Base-by-base conservation (phyloP, 176 grass and related monocot species). In the Stipa capillata region DNA sequence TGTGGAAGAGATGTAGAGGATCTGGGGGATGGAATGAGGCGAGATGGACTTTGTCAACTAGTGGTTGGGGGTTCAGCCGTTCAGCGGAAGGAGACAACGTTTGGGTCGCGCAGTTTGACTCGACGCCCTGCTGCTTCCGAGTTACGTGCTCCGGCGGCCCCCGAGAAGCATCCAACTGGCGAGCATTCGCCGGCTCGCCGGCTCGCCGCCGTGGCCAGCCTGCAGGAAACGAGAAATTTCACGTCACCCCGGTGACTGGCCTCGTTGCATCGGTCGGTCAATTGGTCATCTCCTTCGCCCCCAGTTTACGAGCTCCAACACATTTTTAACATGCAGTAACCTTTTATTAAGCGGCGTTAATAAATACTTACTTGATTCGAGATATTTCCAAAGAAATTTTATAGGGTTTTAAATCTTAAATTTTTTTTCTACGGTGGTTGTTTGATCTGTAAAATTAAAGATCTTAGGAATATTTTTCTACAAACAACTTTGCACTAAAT, bases 121-220 rank as follows among this genome's bases (percentile, higher is more conserved):
- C 4, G 51, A 4, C 80, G 1, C 8, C 16, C 7, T 1, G 50
- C 63, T 33, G n/a, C 34, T 39, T 16, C 41, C 37, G 6, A 0
- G 23, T 4, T 2, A 28, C 44, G 15, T 40, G 57, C 57, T 8
- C 36, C 82, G 29, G 74, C 45, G 79, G 55, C 43, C 45, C 31
- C 80, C 66, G 13, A 10, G 86, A 88, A 83, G 66, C 80, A 79
- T 88, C 80, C 86, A 58, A 48, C 27, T 40, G 62, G 77, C 67
- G 45, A 34, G 24, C n/a, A n/a, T n/a, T n/a, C n/a, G n/a, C n/a
- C n/a, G n/a, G n/a, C n/a, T n/a, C n/a, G n/a, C n/a, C n/a, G n/a
- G n/a, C n/a, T n/a, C 65, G 55, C 37, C 35, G 16, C 72, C 32
- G 41, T 57, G 43, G 76, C 34, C 11, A 35, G 10, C 2, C 1